Conservation (phyloP, 306 rosid species). For the Nissolia schottii region DNA sequence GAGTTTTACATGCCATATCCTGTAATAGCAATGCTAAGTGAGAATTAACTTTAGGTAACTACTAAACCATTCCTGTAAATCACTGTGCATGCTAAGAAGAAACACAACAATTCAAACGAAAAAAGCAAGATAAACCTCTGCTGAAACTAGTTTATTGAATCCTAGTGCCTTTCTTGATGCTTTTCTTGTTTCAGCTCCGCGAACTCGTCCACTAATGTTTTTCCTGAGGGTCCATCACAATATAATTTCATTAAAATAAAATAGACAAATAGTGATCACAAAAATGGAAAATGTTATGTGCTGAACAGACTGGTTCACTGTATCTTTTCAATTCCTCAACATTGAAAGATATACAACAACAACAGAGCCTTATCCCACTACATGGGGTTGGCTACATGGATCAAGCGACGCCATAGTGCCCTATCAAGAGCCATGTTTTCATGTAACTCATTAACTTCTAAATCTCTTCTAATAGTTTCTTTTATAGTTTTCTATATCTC, state of each 20-base stretch:
- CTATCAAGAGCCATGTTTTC: too few relatives aligned
- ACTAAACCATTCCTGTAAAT: background rate
- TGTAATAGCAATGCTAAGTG: conserved; percentile 34
- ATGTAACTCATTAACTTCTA: too few relatives aligned
- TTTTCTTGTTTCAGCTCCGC: conserved; percentile 70
- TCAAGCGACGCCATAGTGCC: too few relatives aligned
- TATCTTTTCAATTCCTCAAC: conserved; percentile 9
- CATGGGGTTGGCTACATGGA: too few relatives aligned
- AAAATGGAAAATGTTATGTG: background rate
- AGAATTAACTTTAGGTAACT: conserved; percentile 8
- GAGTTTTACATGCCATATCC: conserved; percentile 48
- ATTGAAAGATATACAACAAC: background rate
- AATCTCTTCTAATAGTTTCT: too few relatives aligned
- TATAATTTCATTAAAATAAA: background rate
- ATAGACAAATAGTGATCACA: background rate
- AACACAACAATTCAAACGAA: background rate
- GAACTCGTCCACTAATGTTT: conserved; percentile 64
- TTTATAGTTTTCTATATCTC: too few relatives aligned
- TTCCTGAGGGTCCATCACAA: conserved; percentile 56
- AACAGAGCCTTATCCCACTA: too few relatives aligned
- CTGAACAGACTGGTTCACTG: background rate
- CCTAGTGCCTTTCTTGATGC: conserved; percentile 64
- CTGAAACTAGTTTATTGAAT: conserved; percentile 60
- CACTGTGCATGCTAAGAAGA: conserved; percentile 3
- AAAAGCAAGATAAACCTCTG: conserved; percentile 53